These are phyloP conservation scores for Claviceps pusilla DNA, from an alignment of 2,329 filamentous ascomycete genomes.

Conservation along the genomic window DNA sequence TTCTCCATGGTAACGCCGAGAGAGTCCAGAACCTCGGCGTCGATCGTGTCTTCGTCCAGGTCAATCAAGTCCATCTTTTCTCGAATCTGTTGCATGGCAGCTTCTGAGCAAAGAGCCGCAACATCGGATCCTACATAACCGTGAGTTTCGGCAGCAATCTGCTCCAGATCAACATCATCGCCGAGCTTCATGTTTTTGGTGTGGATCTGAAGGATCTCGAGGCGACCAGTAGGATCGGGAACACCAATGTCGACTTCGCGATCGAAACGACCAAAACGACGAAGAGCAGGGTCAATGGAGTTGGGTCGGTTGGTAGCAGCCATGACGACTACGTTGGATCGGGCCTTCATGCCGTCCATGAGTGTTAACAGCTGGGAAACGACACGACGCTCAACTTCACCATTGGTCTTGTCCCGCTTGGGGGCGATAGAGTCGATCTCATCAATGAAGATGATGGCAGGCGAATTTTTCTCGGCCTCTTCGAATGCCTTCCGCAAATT, in stretches of 20 bases:
- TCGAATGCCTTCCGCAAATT: slow-evolving; percentile 98
- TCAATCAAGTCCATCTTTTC: slow-evolving; percentile 99
- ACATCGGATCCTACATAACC: slow-evolving; percentile 98
- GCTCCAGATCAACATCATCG: slow-evolving; percentile 91
- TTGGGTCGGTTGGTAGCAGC: slow-evolving; percentile 97
- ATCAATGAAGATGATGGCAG: slow-evolving; percentile 98
- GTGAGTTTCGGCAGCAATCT: slow-evolving; percentile 93
- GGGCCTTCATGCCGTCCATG: slow-evolving; percentile 99
- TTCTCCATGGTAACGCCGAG: slow-evolving; percentile 99
- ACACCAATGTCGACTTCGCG: slow-evolving; percentile 98
- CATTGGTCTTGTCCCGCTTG: slow-evolving; percentile 99
- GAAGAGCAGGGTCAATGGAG: slow-evolving; percentile 93
- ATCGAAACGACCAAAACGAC: slow-evolving; percentile 96
- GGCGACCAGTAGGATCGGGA: slow-evolving; percentile 90
- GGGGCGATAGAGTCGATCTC: slow-evolving; percentile 98
- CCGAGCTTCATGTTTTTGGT: slow-evolving; percentile 99
- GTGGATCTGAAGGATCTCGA: slow-evolving; percentile 98
- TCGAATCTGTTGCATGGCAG: slow-evolving; percentile 99
- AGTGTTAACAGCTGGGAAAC: slow-evolving; percentile 94
- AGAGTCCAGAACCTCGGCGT: slow-evolving; percentile 94
- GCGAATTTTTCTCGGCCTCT: slow-evolving; percentile 98
- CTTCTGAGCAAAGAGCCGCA: slow-evolving; percentile 94
- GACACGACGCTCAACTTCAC: slow-evolving; percentile 94
- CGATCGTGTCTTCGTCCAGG: slow-evolving; percentile 95
- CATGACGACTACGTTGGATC: slow-evolving; percentile 98